Percentiles rank a stretch among this genome's conserved stretches.
phyloP scores from a whole-genome alignment of 768 basidiomycete genomes.

The Lyophyllum semitale region DNA sequence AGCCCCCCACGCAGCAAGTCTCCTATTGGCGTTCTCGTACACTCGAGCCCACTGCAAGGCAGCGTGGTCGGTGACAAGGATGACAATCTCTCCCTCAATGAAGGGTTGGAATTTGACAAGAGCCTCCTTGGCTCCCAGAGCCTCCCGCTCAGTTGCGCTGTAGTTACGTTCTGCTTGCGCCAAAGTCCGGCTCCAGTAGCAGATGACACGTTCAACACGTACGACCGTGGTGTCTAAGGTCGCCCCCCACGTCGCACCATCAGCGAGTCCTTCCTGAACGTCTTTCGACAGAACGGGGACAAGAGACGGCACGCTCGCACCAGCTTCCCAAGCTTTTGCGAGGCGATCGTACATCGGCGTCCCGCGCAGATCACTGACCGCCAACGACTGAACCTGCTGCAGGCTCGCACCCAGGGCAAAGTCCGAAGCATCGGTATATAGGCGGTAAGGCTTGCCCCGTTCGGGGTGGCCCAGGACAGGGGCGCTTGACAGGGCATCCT shows the following conservation, averaged over 20 bases:
- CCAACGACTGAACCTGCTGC: constrained; percentile 34
- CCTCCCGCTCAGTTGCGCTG: no score
- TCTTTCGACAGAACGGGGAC: not conserved
- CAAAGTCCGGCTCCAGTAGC: constrained; percentile 29
- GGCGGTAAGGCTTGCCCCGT: constrained; percentile 25
- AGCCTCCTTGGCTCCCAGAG: no score
- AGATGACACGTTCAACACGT: constrained; percentile 28
- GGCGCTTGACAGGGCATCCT: constrained; percentile 28
- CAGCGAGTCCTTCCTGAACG: not conserved
- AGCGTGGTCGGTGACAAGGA: constrained; percentile 24
- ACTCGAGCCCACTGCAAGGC: constrained; percentile 25
- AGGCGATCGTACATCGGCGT: constrained; percentile 24
- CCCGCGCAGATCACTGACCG: constrained; percentile 25
- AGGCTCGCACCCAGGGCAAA: constrained; percentile 27
- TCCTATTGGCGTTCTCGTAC: constrained; percentile 22
- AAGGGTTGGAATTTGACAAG: constrained; percentile 35
- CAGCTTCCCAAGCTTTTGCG: constrained; percentile 19
- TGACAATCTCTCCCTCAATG: constrained; percentile 33
- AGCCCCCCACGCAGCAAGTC: constrained; percentile 26
- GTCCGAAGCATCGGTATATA: constrained; percentile 38
- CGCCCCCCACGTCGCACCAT: not conserved
- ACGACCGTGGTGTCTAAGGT: constrained; percentile 25
- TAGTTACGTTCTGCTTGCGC: no score
- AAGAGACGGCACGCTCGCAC: not conserved
- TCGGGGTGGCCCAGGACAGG: constrained; percentile 33